Base-by-base conservation (phyloP, 352 stramenopile species). In the Phytophthora hibernalis region DNA sequence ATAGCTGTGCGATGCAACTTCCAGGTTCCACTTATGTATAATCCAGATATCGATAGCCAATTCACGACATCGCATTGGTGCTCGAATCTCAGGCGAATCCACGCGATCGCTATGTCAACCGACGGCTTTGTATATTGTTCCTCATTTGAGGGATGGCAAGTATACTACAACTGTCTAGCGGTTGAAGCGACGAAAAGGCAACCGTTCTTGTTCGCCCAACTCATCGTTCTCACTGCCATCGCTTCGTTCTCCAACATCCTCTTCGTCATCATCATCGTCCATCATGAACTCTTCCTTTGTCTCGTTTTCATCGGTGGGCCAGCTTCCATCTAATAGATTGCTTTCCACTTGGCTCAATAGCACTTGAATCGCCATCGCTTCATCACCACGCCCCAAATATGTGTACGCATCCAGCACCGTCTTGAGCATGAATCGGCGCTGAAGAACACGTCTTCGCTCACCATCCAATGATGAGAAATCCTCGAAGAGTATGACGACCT, bases 401-500 rank as follows among this genome's bases (percentile, higher is more conserved):
- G 54, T 72, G 54, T 91, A 93, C 16, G 85, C 85, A 7, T 67
- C 65, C 42, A 82, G 57, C 5, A 80, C 85, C 2, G 71, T 83
- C 54, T 80, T 80, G 15, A 93, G 74, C 78, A 93, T 91, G 16
- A 86, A 77, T 20, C 64, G 76, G 20, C 83, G 82, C 16, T 59
- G 68, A 26, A 92, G 38, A 26, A 89, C 61, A 38, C 84, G 85
- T 59, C 79, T 87, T n/a, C 76, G 71, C 4, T 91, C 79, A 37
- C 83, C 82, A 28, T 93, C 83, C 6, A 77, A 67, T 16, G 74
- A 62, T 5, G 79, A 74, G 53, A 93, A 93, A 65, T 92, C 85
- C 61, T 93, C 85, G 53, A 93, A 92, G 3, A 93, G 60, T 21
- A 90, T 68, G 12, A 85, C 66, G 8, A 86, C 83, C 70, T 92